Conservation (phyloP, 2,329 filamentous ascomycete genomes). For the Lomentospora prolificans region DNA sequence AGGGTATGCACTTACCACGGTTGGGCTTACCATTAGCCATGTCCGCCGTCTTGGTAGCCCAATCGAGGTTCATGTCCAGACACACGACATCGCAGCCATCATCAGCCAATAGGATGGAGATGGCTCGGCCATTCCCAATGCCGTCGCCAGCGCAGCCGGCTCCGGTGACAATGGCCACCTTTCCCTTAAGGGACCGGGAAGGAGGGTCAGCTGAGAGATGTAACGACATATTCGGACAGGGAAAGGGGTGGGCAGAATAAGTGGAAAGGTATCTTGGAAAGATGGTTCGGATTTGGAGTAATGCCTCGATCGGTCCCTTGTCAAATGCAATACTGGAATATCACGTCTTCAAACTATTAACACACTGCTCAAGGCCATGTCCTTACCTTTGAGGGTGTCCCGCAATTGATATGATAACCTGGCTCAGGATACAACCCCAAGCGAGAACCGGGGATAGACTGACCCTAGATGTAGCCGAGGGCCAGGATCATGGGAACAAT, state of each 20-base stretch:
- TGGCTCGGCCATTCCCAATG: constrained; percentile 50
- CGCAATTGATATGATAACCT: too few species aligned
- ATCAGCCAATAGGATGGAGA: constrained; percentile 48
- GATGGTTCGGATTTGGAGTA: too few species aligned
- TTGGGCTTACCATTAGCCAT: constrained; percentile 33
- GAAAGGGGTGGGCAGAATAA: not conserved
- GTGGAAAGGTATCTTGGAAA: not conserved
- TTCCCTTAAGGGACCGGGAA: constrained; percentile 18
- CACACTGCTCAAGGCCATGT: too few species aligned
- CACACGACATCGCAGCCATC: constrained; percentile 51
- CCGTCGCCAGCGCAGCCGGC: constrained; percentile 46
- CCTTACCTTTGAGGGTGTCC: too few species aligned
- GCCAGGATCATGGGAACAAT: too few species aligned
- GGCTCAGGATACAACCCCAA: too few species aligned
- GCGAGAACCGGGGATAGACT: too few species aligned
- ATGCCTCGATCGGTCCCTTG: too few species aligned
- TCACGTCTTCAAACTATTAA: too few species aligned
- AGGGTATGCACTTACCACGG: constrained; percentile 29
- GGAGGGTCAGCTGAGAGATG: constrained; percentile 13
- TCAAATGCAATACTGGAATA: too few species aligned
- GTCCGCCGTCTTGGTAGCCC: constrained; percentile 42
- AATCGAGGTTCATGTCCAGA: constrained; percentile 38
- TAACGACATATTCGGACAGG: not conserved
- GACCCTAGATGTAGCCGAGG: too few species aligned
- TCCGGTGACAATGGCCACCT: constrained; percentile 48